These are phyloP conservation scores for Irpex sp. DNA, from an alignment of 1,284 basidiomycete genomes.

Conservation along the genomic window DNA sequence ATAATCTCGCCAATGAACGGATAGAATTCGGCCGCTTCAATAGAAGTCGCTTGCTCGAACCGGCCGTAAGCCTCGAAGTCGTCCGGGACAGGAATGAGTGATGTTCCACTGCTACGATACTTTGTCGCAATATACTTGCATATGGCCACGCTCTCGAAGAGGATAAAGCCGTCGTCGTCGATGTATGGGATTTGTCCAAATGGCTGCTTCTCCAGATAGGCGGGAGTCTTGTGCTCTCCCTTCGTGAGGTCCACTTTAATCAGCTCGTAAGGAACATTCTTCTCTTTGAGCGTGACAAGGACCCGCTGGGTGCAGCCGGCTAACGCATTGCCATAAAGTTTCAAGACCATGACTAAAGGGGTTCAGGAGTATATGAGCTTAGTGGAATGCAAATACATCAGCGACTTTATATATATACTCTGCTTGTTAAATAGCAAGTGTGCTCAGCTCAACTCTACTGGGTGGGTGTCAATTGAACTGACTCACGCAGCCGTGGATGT, in stretches of 20 bases:
- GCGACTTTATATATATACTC: too few relatives aligned
- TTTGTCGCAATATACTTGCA: slow-evolving; percentile 39
- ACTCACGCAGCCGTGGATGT: too few relatives aligned
- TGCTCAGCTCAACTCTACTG: too few relatives aligned
- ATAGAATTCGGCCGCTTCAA: background rate
- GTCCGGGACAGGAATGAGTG: background rate
- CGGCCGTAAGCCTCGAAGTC: background rate
- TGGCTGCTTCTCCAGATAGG: slow-evolving; percentile 46
- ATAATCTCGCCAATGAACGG: background rate
- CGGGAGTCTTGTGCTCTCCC: slow-evolving; percentile 44
- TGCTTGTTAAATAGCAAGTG: too few relatives aligned
- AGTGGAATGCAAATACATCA: too few relatives aligned
- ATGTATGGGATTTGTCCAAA: slow-evolving; percentile 71
- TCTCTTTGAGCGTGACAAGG: slow-evolving; percentile 43
- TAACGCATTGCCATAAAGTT: slow-evolving; percentile 37
- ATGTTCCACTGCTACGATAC: background rate
- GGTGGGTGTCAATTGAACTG: too few relatives aligned
- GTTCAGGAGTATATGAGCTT: too few relatives aligned
- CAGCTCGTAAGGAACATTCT: slow-evolving; percentile 50
- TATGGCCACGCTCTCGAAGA: slow-evolving; percentile 55
- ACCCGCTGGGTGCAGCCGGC: slow-evolving; percentile 49
- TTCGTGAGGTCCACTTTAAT: slow-evolving; percentile 37
- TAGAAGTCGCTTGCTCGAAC: background rate
- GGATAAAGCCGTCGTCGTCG: slow-evolving; percentile 45
- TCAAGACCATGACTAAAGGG: slow-evolving; percentile 24